Evolutionary conservation across 176 grass and related monocot species (phyloP).

Genomic region (Eleusine coracana): DNA sequence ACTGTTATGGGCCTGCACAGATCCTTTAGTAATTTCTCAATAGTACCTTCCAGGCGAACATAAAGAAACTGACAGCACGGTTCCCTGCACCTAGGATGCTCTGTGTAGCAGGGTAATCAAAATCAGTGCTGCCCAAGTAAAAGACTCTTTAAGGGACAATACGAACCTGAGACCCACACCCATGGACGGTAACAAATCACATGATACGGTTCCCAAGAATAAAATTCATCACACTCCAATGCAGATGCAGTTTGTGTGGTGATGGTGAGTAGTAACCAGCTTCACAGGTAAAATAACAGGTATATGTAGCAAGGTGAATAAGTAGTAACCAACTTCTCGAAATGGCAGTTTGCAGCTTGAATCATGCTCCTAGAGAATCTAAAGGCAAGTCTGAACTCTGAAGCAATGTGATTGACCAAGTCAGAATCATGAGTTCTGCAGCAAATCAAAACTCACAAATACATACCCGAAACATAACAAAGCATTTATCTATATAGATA

Average conservation of each 20-base stretch:
- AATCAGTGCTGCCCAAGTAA: constrained; percentile 4
- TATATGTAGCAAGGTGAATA: neutral
- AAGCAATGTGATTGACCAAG: neutral
- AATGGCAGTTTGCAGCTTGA: neutral
- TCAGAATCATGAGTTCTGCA: neutral
- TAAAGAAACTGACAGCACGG: neutral
- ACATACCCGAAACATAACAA: neutral
- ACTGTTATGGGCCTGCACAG: no score
- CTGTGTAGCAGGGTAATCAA: neutral
- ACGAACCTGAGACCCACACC: constrained; percentile 2
- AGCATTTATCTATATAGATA: neutral
- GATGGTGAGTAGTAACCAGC: neutral
- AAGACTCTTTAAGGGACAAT: neutral
- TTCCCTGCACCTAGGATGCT: neutral
- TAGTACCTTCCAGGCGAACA: no score
- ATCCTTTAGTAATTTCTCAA: no score
- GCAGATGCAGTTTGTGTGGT: neutral
- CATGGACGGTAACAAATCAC: neutral
- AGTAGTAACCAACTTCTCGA: no score
- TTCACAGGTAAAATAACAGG: neutral
- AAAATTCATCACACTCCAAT: neutral
- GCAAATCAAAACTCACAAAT: neutral
- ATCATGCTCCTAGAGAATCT: neutral
- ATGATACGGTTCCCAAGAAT: neutral
- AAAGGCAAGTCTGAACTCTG: neutral